A percentile compares a stretch with the other conserved stretches of the same genome.
phyloP scores from a whole-genome alignment of 805 yeast species.

The Cyberlindnera nakhonratchasimensis region DNA sequence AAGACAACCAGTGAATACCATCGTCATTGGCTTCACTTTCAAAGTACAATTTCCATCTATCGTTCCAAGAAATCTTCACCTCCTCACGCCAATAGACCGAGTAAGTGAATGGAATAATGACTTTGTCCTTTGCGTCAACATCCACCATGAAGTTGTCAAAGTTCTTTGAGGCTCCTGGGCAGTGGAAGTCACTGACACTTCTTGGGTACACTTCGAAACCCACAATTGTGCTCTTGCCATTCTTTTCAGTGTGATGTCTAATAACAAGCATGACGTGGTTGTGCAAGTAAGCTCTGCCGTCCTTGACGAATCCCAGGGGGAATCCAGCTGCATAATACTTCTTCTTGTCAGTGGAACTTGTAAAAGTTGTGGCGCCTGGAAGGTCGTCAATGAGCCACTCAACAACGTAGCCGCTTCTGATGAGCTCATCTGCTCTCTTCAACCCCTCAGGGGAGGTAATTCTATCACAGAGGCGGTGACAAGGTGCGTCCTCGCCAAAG shows the following conservation, averaged over 20 bases:
- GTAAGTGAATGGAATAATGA: slow-evolving; percentile 70
- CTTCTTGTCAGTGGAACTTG: slow-evolving; percentile 51
- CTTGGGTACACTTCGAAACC: slow-evolving; percentile 90
- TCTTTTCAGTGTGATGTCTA: slow-evolving; percentile 56
- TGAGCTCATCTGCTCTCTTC: slow-evolving; percentile 54
- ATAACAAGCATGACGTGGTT: slow-evolving; percentile 82
- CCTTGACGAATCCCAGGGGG: slow-evolving; percentile 69
- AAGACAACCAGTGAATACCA: slow-evolving; percentile 73
- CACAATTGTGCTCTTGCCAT: slow-evolving; percentile 56
- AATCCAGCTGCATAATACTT: slow-evolving; percentile 85
- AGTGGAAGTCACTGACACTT: slow-evolving; percentile 61
- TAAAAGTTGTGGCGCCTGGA: slow-evolving; percentile 85
- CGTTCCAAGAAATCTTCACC: slow-evolving; percentile 53
- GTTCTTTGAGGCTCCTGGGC: slow-evolving; percentile 71
- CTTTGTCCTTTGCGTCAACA: slow-evolving; percentile 36
- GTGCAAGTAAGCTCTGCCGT: slow-evolving; percentile 60
- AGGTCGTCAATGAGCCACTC: slow-evolving; percentile 83
- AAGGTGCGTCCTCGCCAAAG: slow-evolving; percentile 63
- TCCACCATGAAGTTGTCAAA: slow-evolving; percentile 55
- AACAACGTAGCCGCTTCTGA: slow-evolving; percentile 67
- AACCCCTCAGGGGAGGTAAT: slow-evolving; percentile 50
- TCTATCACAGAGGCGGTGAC: slow-evolving; percentile 67
- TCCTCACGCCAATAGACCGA: slow-evolving; percentile 90
- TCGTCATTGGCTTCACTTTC: slow-evolving; percentile 47
- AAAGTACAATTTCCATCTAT: slow-evolving; percentile 73